Evolutionary conservation across 441 rosid species (phyloP).

Genomic region (Eutrema salsugineum): DNA sequence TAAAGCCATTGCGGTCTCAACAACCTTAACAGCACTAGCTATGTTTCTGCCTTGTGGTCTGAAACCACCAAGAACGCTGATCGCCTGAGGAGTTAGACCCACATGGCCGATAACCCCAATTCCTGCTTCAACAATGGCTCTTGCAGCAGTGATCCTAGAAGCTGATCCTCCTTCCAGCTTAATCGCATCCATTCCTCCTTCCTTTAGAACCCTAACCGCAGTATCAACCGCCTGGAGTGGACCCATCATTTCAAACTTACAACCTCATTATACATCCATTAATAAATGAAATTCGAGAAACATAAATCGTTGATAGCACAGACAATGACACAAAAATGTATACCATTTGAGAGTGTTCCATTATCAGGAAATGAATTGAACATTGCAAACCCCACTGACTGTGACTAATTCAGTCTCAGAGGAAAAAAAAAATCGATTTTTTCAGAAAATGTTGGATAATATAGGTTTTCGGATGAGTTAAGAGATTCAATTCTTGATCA

Average conservation of each 20-base stretch:
- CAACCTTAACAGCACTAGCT: conserved; percentile 78
- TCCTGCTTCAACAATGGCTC: conserved; percentile 81
- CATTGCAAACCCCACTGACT: neutral
- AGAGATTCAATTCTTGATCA: neutral
- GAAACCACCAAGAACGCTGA: conserved; percentile 88
- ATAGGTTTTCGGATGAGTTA: neutral
- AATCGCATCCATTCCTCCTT: conserved; percentile 91
- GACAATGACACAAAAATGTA: too few relatives aligned
- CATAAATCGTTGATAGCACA: too few relatives aligned
- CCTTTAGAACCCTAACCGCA: conserved; percentile 71
- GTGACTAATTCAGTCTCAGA: neutral
- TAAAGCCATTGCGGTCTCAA: conserved; percentile 79
- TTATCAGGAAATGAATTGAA: neutral
- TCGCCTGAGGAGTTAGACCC: conserved; percentile 88
- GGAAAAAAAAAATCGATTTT: too few relatives aligned
- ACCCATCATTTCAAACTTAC: conserved; percentile 33
- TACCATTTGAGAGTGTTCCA: too few relatives aligned
- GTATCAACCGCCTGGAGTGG: conserved; percentile 71
- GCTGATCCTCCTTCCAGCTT: conserved; percentile 82
- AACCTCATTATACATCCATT: neutral
- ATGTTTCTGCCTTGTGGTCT: conserved; percentile 81
- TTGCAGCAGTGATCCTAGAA: conserved; percentile 75
- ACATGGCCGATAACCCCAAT: conserved; percentile 93
- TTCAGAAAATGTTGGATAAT: neutral
- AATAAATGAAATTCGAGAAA: too few relatives aligned